phyloP scores from a whole-genome alignment of 768 basidiomycete species.

The Suillus luteus region DNA sequence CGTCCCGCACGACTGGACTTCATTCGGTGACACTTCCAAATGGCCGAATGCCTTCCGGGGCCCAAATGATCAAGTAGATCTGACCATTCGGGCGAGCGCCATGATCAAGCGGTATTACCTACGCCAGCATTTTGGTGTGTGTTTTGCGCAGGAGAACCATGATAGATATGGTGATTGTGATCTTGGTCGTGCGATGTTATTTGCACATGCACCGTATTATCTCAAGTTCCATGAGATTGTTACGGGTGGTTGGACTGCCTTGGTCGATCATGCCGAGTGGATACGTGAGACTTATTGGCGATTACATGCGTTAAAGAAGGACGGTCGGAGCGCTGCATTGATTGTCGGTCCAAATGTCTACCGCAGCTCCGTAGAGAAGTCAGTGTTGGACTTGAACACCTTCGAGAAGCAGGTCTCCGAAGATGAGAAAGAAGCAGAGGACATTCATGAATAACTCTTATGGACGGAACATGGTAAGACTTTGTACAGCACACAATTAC shows the following conservation, averaged over 20 bases:
- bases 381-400: neutral
- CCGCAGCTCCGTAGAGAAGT: neutral
- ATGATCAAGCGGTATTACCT: slow-evolving; percentile 5
- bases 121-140: neutral
- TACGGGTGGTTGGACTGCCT: neutral
- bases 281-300: slow-evolving; percentile 5
- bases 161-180: neutral
- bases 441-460: neutral
- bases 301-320: neutral
- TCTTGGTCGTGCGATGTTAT: neutral
- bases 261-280: slow-evolving; percentile 5
- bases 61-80: neutral
- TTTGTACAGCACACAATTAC: neutral
- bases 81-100: neutral
- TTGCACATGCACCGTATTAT: slow-evolving; percentile 1
- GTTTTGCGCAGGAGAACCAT: slow-evolving; percentile 4
- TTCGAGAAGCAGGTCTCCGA: neutral
- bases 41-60: neutral
- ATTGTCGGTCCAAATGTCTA: slow-evolving; percentile 2
- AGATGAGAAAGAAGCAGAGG: neutral
- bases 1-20: slow-evolving; percentile 5
- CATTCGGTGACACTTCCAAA: slow-evolving; percentile 6
- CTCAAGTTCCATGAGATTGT: slow-evolving; percentile 3
- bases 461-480: neutral
- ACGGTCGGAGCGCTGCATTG: neutral